Evolutionary conservation across 2,329 filamentous ascomycete genomes (phyloP), one percentile per base, ranked within the genome.

Genomic region (Aspergillus ochraceus): DNA sequence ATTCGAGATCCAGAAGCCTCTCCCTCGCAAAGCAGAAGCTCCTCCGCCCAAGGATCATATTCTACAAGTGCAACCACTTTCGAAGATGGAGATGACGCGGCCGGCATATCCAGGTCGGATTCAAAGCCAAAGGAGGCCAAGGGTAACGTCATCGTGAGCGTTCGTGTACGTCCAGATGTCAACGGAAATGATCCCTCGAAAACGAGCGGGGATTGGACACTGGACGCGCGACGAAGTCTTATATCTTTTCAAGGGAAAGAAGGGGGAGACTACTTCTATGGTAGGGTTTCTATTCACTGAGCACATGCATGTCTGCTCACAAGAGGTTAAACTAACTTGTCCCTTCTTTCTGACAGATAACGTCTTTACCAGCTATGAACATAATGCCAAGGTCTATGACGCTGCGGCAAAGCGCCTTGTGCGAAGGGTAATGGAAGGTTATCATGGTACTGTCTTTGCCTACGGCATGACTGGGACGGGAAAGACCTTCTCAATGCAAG

Each of bases 401-500:
- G 88, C 94, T 64, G 91, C 87, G 50, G 95, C 95, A 49, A 98
- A 98, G 78, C 90, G 95, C 63, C 83, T 99, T 54, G 95, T 99
- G 51, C 90, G 95, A 67, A 86, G 95, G 70, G 95, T 99, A 53
- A 99, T 99, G 95, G 95, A 99, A 80, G 95, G 95, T 47, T 99
- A 98, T 74, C 94, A 98, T 71, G 95, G 94, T 60, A 99, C 95
- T 1, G 95, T 99, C 24, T 98, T 99, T 74, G 94, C 94, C 19
- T 99, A 99, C 75, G 95, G 95, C 72, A 98, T 98, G 93, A 99
- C 95, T 4, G 95, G 95, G 63, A 98, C 95, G 0, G 95, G 95
- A 67, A 99, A 99, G 80, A 99, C 95, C 0, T 99, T 98, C 75
- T 98, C 94, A 45, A 99, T 99, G 95, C 95, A 99, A 80, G 95